Base-by-base conservation (phyloP, 202 grass and related monocot genomes). In the Schoenoplectus triqueter region DNA sequence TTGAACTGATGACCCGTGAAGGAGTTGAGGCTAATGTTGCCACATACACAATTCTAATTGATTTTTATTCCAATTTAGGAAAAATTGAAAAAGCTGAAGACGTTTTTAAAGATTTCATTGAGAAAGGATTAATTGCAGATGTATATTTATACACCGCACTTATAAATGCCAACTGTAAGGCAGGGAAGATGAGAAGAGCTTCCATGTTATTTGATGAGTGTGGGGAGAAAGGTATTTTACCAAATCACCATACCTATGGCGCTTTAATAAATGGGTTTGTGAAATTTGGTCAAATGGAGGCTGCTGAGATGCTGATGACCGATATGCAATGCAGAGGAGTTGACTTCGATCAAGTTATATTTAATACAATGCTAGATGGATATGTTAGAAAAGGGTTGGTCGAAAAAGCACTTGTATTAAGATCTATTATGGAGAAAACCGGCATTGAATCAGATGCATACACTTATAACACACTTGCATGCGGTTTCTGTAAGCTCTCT, bases 211-310 rank as follows among this genome's bases (percentile, higher is more conserved):
- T 98, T 3, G 96, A 95, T 47, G 89, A 93, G 74, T 94, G 91
- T 42, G 68, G 88, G 47, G 86, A 40, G 88, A 88, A 39, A n/a
- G 90, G 88, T 20, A 50, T 95, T 18, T 82, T 92, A 70, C 93
- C 91, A 4, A 92, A 89, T 21, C 86, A 92, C 21, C 64, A 3
- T 2, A 94, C 93, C 0, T 95, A 90, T 46, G 95, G 91, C 20
- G 90, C 86, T 5, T 78, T 94, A 80, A 91, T 98, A 82, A 94
- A 95, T 52, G 96, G 91, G 17, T 92, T 98, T 89, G 90, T 88
- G 66, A 98, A 98, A 86, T 86, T 91, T 52, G 91, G 91, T 72
- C 88, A 92, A 64, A 90, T 95, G 73, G 86, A 87, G 72, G 96
- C 90, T 5, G 91, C 96, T 5, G 85, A 92, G 86, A 87, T 94